Evolutionary conservation across 2,329 filamentous ascomycete genomes (phyloP), one percentile per base, ranked within the genome.

Genomic region (Sarocladium kiliense): DNA sequence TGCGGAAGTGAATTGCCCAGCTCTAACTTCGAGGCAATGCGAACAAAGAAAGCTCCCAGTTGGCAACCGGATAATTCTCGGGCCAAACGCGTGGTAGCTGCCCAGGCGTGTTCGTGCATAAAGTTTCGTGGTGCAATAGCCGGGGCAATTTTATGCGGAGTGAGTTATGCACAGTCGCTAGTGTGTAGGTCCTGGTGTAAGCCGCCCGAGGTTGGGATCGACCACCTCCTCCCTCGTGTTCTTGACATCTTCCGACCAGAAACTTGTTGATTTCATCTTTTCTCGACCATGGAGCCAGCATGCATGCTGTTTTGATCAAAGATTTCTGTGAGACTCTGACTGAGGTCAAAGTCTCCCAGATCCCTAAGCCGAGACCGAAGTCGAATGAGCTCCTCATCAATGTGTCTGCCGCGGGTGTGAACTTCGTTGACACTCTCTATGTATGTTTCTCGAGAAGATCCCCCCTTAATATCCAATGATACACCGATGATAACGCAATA

Each of bases 401-500:
- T 56, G 75, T 84, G 53, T 77, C 77, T 1, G 80, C 81, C 56
- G 77, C 77, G 54, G 79, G 80, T 3, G 70, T 83, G 21, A 84
- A 84, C 54, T 83, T 82, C 62, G 80, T 84, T 49, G 82, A 85
- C 61, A 75, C 81, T 9, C 74, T 85, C 47, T 84, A 85, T 63
- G 71, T 73, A 58, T 21, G 65, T 53, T 2, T 11, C 23, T 42
- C 32, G 6, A 39, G 12, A 9, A 6, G 12, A 39, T 26, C 3
- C 10, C 11, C 12, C 9, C n/a, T n/a, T n/a, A n/a, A n/a, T n/a
- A n/a, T n/a, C n/a, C n/a, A n/a, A n/a, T n/a, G n/a, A n/a, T n/a
- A n/a, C n/a, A n/a, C n/a, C n/a, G n/a, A n/a, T n/a, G n/a, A n/a
- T n/a, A n/a, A n/a, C n/a, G n/a, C n/a, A n/a, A n/a, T n/a, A n/a